These are phyloP conservation scores for Eudorina sp. DNA, from an alignment of 139 green algal genomes.

Conservation along the genomic window DNA sequence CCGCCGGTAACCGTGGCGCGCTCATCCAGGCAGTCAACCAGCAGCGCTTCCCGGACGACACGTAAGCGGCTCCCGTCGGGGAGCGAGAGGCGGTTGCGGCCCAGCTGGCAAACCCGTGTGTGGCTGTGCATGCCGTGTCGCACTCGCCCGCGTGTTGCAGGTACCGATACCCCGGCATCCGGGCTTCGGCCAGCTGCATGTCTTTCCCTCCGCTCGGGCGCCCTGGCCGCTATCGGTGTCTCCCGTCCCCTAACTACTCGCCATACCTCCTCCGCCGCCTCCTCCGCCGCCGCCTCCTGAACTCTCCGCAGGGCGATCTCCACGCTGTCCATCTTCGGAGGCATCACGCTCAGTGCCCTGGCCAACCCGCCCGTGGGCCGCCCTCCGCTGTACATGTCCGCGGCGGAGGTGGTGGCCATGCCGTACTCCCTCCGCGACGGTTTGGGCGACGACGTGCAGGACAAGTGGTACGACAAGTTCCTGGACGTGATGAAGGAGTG, in stretches of 20 bases:
- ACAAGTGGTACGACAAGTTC: slow-evolving; percentile 33
- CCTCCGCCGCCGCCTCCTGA: not conserved
- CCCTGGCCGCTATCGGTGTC: too few species aligned
- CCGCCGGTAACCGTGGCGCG: not conserved
- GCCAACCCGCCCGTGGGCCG: not conserved
- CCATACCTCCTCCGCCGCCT: too few species aligned
- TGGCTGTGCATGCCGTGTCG: too few species aligned
- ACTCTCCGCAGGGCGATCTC: not conserved
- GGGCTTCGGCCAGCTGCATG: too few species aligned
- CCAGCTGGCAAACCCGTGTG: too few species aligned
- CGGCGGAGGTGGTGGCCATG: not conserved
- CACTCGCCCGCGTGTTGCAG: too few species aligned
- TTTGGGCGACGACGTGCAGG: not conserved
- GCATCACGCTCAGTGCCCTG: not conserved
- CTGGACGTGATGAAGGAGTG: slow-evolving; percentile 24
- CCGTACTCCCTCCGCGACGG: not conserved
- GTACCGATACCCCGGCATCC: too few species aligned
- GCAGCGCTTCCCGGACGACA: slow-evolving; percentile 27
- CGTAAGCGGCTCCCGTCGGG: slow-evolving; percentile 4
- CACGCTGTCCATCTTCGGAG: slow-evolving; percentile 37
- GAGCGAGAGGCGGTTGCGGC: too few species aligned
- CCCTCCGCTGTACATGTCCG: slow-evolving; percentile 1
- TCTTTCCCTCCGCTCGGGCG: too few species aligned
- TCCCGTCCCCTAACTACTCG: too few species aligned
- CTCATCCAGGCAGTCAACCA: slow-evolving; percentile 17